Conservation (phyloP, 2,329 filamentous ascomycete species). For the Parastagonospora nodorum region DNA sequence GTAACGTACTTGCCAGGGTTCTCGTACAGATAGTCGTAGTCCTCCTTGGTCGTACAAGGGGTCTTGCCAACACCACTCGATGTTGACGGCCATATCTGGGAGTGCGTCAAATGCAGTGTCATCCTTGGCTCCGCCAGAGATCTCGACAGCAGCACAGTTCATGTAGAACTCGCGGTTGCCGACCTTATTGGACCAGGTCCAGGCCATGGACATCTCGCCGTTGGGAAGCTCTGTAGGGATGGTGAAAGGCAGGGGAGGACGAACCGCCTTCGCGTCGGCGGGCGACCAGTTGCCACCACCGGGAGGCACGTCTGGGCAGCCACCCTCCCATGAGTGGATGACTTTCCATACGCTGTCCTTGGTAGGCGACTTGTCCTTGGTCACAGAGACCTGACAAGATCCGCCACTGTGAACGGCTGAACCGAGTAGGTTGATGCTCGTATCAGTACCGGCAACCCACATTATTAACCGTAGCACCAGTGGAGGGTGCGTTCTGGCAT, state of each 20-base stretch:
- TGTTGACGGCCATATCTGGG: conserved; percentile 76
- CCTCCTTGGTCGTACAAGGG: conserved; percentile 59
- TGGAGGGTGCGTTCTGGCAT: conserved; percentile 65
- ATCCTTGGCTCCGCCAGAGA: conserved; percentile 60
- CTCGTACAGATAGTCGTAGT: conserved; percentile 58
- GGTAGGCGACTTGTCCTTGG: conserved; percentile 73
- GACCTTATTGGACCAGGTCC: conserved; percentile 89
- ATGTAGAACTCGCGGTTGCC: conserved; percentile 96
- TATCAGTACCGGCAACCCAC: conserved; percentile 65
- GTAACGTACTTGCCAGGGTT: conserved; percentile 65
- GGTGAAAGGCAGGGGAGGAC: conserved; percentile 65
- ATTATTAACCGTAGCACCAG: conserved; percentile 60
- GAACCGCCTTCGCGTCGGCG: conserved; percentile 44
- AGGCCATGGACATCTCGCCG: conserved; percentile 78
- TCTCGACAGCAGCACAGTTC: conserved; percentile 80
- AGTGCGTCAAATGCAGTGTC: conserved; percentile 61
- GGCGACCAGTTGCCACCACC: conserved; percentile 8
- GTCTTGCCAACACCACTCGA: conserved; percentile 53
- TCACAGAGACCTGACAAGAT: conserved; percentile 84
- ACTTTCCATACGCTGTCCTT: conserved; percentile 77
- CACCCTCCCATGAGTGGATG: conserved; percentile 84
- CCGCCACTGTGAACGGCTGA: conserved; percentile 84
- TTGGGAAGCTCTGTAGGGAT: conserved; percentile 75
- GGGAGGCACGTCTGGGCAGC: conserved; percentile 69
- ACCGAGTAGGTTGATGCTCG: conserved; percentile 70